Evolutionary conservation across 805 yeast species (phyloP).

Genomic region (Saccharomycopsis lassenensis): DNA sequence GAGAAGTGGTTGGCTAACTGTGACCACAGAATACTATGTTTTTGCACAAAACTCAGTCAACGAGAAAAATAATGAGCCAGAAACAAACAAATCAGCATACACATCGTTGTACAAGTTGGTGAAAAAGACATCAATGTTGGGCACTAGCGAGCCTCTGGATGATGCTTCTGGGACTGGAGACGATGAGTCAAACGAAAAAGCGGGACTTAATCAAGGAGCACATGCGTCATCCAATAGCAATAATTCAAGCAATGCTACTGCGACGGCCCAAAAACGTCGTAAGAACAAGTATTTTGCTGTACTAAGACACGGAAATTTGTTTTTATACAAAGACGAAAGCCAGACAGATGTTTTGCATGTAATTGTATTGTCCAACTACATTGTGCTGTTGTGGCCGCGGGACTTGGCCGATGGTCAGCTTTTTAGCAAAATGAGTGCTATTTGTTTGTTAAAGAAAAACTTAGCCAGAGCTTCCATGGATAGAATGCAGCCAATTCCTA

Average conservation of each 20-base stretch:
- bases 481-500: constrained; percentile 21
- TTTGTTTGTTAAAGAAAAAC: constrained; percentile 52
- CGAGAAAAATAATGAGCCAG: constrained; percentile 20
- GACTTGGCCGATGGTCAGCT: constrained; percentile 60
- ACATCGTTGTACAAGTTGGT: constrained; percentile 50
- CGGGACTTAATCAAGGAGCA: constrained; percentile 21
- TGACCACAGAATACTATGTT: constrained; percentile 66
- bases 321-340: constrained; percentile 66
- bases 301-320: constrained; percentile 77
- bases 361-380: constrained; percentile 57
- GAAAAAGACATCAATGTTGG: constrained; percentile 22
- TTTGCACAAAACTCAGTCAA: constrained; percentile 22
- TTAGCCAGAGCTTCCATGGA: constrained; percentile 19
- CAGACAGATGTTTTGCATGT: constrained; percentile 64
- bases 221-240: constrained; percentile 20
- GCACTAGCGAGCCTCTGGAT: constrained; percentile 12
- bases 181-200: constrained; percentile 11
- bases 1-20: constrained; percentile 70
- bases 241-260: constrained; percentile 22
- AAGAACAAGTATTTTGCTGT: constrained; percentile 61
- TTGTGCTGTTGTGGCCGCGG: constrained; percentile 83
- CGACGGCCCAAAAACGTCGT: constrained; percentile 31
- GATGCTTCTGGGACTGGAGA: constrained; percentile 10
- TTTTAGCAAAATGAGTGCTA: constrained; percentile 70
- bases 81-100: constrained; percentile 41